Percentiles rank a stretch among this genome's conserved stretches.
Conservation (phyloP, 495 filamentous ascomycete species). For the Saxophila tyrrhenica region DNA sequence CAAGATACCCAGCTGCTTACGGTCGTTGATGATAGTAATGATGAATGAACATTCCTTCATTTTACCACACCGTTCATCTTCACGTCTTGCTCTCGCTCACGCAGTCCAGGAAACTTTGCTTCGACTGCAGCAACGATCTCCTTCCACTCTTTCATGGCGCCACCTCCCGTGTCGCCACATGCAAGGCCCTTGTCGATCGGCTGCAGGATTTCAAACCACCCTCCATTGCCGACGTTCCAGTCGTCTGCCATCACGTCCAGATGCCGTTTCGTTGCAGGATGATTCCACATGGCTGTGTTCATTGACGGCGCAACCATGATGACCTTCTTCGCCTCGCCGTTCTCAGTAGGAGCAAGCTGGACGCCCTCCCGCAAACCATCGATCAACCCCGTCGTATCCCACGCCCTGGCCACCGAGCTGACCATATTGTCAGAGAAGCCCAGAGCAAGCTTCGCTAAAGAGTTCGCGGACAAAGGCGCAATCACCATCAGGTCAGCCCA, state of each 20-base stretch:
- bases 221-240: conserved; percentile 47
- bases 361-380: conserved; percentile 29
- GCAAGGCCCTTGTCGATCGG: conserved; percentile 64
- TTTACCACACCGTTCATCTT: background rate
- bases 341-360: background rate
- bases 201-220: conserved; percentile 65
- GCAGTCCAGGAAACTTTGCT: conserved; percentile 29
- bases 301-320: conserved; percentile 65
- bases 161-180: conserved; percentile 68
- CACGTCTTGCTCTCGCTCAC: background rate
- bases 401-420: conserved; percentile 66
- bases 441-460: conserved; percentile 61
- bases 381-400: conserved; percentile 62
- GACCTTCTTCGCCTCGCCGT: conserved; percentile 30
- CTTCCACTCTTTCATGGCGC: conserved; percentile 69
- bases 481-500: conserved; percentile 76
- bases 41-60: background rate
- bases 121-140: conserved; percentile 57
- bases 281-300: conserved; percentile 86
- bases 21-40: conserved; percentile 6
- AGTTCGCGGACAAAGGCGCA: conserved; percentile 69
- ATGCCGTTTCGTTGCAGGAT: conserved; percentile 67
- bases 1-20: conserved; percentile 12
- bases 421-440: conserved; percentile 62
- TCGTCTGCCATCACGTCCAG: conserved; percentile 58